phyloP scores from a whole-genome alignment of 148 eudicot species.

The Rhododendron molle region DNA sequence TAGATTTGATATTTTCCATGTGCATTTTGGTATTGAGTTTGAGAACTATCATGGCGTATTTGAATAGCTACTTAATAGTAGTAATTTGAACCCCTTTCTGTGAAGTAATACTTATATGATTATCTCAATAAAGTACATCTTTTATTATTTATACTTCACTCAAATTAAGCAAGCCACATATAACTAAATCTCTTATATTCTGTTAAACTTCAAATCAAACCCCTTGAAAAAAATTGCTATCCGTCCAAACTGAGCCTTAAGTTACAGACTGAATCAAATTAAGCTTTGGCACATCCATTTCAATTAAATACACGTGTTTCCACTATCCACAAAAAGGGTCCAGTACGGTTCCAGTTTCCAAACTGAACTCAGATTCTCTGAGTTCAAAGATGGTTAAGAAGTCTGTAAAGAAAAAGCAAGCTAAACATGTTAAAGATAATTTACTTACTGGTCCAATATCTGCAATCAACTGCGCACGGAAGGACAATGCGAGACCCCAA shows the following conservation, averaged over 20 bases:
- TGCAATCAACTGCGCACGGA: slow-evolving; percentile 90
- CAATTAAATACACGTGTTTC: not conserved
- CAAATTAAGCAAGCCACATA: not conserved
- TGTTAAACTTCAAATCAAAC: not conserved
- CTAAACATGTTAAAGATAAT: not conserved
- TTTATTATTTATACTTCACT: not conserved
- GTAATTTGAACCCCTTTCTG: not conserved
- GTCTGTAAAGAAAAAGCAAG: not conserved
- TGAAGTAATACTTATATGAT: not conserved
- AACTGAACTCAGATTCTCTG: not conserved
- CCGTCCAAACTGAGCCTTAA: not conserved
- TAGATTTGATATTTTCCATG: not conserved
- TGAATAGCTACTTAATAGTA: not conserved
- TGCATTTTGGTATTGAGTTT: not conserved
- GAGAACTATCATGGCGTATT: not conserved
- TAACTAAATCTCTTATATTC: not conserved
- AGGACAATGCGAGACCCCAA: slow-evolving; percentile 94
- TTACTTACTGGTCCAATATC: slow-evolving; percentile 93
- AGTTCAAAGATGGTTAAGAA: not conserved
- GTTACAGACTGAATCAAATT: not conserved
- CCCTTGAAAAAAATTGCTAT: not conserved
- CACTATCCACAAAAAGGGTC: not conserved
- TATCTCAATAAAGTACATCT: not conserved
- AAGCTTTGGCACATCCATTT: not conserved
- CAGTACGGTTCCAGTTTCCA: not conserved